phyloP scores from a whole-genome alignment of 108 stramenopile species.

The Pseudonitzschia pungens region DNA sequence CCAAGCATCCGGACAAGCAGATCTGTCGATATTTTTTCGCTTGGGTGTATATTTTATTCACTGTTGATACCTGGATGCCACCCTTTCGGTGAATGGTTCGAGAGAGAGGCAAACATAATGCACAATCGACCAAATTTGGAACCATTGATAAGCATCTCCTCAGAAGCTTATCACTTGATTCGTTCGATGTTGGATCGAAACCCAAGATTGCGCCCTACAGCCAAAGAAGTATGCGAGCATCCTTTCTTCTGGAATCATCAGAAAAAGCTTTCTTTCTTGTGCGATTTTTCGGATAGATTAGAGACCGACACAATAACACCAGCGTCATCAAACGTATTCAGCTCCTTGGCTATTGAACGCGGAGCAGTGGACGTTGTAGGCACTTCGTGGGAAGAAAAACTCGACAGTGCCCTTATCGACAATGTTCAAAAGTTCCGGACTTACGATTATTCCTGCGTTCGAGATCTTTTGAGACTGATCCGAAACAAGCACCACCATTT shows the following conservation, averaged over 20 bases:
- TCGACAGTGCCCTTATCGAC: conserved; percentile 76
- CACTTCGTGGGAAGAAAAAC: conserved; percentile 78
- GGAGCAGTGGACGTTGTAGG: conserved; percentile 82
- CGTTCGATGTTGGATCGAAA: conserved; percentile 77
- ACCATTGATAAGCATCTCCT: conserved; percentile 60
- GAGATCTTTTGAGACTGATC: conserved; percentile 89
- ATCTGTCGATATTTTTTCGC: conserved; percentile 92
- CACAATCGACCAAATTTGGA: conserved; percentile 67
- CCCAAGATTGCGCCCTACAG: conserved; percentile 82
- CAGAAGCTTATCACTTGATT: conserved; percentile 86
- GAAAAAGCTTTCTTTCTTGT: conserved; percentile 82
- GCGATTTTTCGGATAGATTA: conserved; percentile 89
- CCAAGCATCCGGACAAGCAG: conserved; percentile 66
- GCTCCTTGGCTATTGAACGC: conserved; percentile 71
- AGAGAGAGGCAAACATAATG: conserved; percentile 95
- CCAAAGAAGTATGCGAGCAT: conserved; percentile 86
- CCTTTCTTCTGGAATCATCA: conserved; percentile 90
- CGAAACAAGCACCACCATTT: conserved; percentile 96
- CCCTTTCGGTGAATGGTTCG: conserved; percentile 96
- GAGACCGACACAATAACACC: conserved; percentile 52
- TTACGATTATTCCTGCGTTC: conserved; percentile 88
- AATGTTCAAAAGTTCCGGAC: conserved; percentile 85
- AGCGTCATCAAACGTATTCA: conserved; percentile 3
- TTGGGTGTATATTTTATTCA: conserved; percentile 96
- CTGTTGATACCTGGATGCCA: conserved; percentile 86